These are phyloP conservation scores for Verticillium tricorpus DNA, from an alignment of 2,329 filamentous ascomycete genomes.

Conservation along the genomic window DNA sequence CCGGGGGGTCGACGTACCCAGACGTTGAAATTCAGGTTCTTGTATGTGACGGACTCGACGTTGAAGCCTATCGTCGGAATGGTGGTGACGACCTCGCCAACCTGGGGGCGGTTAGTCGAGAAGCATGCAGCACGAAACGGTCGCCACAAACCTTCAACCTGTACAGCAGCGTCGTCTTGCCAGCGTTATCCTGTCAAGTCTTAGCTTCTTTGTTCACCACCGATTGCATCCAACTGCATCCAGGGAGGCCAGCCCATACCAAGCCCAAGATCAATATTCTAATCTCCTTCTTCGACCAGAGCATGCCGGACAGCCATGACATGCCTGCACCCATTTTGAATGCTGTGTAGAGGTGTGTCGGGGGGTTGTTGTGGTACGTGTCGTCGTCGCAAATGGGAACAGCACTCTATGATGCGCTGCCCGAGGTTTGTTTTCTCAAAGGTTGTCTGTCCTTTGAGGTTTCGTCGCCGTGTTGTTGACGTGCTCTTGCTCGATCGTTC, in stretches of 20 bases:
- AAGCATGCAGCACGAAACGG: constrained; percentile 2
- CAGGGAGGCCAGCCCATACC: constrained; percentile 48
- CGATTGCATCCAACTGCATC: neutral
- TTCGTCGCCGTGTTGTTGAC: neutral
- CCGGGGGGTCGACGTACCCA: constrained; percentile 66
- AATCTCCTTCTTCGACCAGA: constrained; percentile 97
- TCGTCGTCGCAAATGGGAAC: neutral
- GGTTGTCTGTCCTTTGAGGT: neutral
- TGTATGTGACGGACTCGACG: constrained; percentile 97
- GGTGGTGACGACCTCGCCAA: constrained; percentile 97
- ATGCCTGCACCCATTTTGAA: constrained; percentile 58
- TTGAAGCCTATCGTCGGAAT: constrained; percentile 99
- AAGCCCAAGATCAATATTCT: constrained; percentile 91
- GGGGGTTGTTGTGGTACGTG: neutral
- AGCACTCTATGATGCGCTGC: neutral
- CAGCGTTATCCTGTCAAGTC: constrained; percentile 77
- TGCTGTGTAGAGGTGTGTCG: constrained; percentile 1
- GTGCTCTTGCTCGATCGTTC: neutral
- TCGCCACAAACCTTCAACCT: constrained; percentile 71
- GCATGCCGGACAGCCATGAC: constrained; percentile 65
- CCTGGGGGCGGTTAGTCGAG: constrained; percentile 46
- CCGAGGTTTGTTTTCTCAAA: neutral
- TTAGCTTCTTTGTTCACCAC: neutral
- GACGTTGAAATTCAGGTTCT: constrained; percentile 97
- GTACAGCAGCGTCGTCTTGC: constrained; percentile 96